phyloP scores from a whole-genome alignment of 345 rosid species.

The Salix viminalis region DNA sequence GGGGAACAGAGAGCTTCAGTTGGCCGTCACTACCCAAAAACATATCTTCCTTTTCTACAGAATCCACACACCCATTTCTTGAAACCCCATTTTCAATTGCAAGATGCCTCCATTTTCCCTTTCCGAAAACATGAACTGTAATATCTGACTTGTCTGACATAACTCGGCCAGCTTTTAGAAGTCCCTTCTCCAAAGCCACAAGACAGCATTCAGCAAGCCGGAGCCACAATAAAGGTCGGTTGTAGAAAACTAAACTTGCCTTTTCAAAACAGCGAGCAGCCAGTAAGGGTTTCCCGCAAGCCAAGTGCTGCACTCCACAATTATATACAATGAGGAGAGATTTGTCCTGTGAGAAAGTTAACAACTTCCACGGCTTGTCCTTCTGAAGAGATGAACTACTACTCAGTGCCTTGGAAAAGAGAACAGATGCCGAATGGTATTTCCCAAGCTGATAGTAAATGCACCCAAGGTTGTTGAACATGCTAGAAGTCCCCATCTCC shows the following conservation, averaged over 20 bases:
- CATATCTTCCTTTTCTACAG: conserved; percentile 30
- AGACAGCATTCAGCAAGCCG: conserved; percentile 93
- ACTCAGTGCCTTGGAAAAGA: conserved; percentile 74
- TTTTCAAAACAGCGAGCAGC: conserved; percentile 90
- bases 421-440: conserved; percentile 53
- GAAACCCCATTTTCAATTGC: conserved; percentile 44
- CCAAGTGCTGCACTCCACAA: conserved; percentile 78
- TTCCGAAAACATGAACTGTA: conserved; percentile 62
- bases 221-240: conserved; percentile 79
- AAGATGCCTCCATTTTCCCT: conserved; percentile 91
- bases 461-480: conserved; percentile 90
- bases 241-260: conserved; percentile 60
- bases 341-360: conserved; percentile 78
- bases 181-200: conserved; percentile 78
- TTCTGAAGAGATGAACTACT: conserved; percentile 61
- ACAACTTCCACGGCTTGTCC: conserved; percentile 63
- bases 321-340: conserved; percentile 76
- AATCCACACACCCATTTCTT: conserved; percentile 42
- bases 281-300: conserved; percentile 74
- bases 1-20: conserved; percentile 63
- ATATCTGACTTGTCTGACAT: conserved; percentile 51
- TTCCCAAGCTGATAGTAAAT: conserved; percentile 77
- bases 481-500: conserved; percentile 67
- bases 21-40: conserved; percentile 41
- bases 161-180: conserved; percentile 36